Evolutionary conservation across 2,329 filamentous ascomycete species (phyloP), one percentile per base, ranked within the genome.

Genomic region (Penicillium sp.): DNA sequence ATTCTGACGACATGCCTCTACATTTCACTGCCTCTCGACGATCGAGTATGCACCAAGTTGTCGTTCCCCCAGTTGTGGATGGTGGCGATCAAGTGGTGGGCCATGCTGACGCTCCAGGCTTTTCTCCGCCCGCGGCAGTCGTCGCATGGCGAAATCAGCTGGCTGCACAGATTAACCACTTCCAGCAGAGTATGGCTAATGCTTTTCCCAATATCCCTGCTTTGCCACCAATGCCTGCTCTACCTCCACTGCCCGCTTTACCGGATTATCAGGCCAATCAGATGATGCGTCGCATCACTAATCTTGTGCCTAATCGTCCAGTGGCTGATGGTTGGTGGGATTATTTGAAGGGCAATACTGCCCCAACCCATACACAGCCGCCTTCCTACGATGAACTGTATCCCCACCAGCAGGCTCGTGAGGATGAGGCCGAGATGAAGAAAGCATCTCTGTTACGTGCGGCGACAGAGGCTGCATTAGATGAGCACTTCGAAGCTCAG

Each of bases 331-430:
- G 81, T 56, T 89, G 88, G 87, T 89, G 86, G 83, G 86, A 88
- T 67, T 75, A 87, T 26, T 81, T 87, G 43, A 84, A 85, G 29
- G 77, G 77, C 8, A 74, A 75, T 49, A 71, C 74, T 37, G 64
- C 76, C 15, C 77, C 74, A 20, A 75, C 75, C 37, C 73, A 83
- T 9, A 76, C 79, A 4, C 79, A 83, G 29, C 89, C 89, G 8
- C 90, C 90, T 9, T 84, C 90, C 0, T 94, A 94, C 61, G 86
- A 92, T 51, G 90, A 92, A 46, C 83, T 94, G 26, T 94, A 86
- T 69, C 89, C 89, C 5, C 69, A 71, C 40, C 68, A 74, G 23
- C 70, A 70, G 29, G 56, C 62, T 27, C 63, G 63, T 22, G 71
- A 69, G 53, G 71, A 69, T 43, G 75, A 77, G 44, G 62, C 60